Base-by-base conservation (phyloP, 257 asterid species). In the Knoxia roxburghii region DNA sequence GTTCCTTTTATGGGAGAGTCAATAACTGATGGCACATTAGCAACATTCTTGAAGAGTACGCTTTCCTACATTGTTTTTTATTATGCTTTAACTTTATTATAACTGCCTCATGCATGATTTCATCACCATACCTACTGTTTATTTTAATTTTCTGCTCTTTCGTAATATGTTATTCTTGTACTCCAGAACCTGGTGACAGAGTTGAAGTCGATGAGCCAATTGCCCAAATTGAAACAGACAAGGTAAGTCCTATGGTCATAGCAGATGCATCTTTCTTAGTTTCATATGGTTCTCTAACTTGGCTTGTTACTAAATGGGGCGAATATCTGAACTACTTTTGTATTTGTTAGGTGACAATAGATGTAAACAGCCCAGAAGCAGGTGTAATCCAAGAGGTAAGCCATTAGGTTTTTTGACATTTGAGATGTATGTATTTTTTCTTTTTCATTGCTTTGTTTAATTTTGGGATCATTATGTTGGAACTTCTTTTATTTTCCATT, bases 1-100 rank as follows among this genome's bases (percentile, higher is more conserved):
- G 98, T 92, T 32, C 98, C 98, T 27, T 85, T 73, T 73, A 92
- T 92, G 98, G 98, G 98, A 30, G 98, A 92, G 90, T 92, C 98
- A 24, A 89, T 87, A 71, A 87, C 71, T 57, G 98, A 92, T 79
- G 97, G 98, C 70, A 92, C 97, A 1, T 72, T 92, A 58, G 97
- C 97, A 13, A 78, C 82, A 2, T 87, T 92, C 86, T 72, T 89
- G 88, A 92, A 87, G 87, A 86, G 97, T 92, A 88, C 26, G 84
- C 68, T 20, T 45, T 60, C 68, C 68, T 53, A 30, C 14, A 26
- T 71, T 18, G 39, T 30, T 15, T 21, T 67, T 39, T 9, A 48
- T 5, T 52, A 3, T 37, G 40, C 52, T n/a, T 26, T 73, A 46
- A 45, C 55, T 65, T 43, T 20, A 54, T 29, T 61, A n/a, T 69